Conservation (phyloP, 2,329 filamentous ascomycete species). For the Bertia moriformis region DNA sequence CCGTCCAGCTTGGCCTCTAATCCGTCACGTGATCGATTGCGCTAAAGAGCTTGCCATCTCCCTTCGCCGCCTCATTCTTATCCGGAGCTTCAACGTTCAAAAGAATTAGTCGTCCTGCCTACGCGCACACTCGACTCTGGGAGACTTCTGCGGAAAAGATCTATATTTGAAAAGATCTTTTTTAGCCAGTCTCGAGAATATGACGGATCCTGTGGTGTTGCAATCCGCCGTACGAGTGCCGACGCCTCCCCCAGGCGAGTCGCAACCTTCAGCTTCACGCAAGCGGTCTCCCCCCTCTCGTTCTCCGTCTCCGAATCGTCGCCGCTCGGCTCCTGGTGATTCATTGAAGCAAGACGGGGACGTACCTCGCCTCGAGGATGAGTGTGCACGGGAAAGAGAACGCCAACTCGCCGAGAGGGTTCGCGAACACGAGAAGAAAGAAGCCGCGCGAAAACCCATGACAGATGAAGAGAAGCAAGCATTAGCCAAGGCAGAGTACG, state of each 20-base stretch:
- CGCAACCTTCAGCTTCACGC: constrained; percentile 27
- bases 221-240: constrained; percentile 40
- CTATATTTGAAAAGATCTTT: too few species aligned
- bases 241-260: constrained; percentile 30
- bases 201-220: constrained; percentile 26
- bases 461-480: constrained; percentile 77
- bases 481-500: constrained; percentile 79
- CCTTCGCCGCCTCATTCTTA: not conserved
- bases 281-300: constrained; percentile 37
- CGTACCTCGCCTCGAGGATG: not conserved
- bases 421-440: constrained; percentile 30
- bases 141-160: too few species aligned
- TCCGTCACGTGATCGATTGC: not conserved
- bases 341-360: not conserved
- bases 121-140: too few species aligned
- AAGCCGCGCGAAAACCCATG: constrained; percentile 21
- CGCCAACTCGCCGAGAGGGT: constrained; percentile 30
- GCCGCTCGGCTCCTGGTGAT: constrained; percentile 21
- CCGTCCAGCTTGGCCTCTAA: not conserved
- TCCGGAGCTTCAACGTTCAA: too few species aligned
- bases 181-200: too few species aligned
- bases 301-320: constrained; percentile 30
- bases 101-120: too few species aligned
- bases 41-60: not conserved
- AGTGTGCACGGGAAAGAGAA: constrained; percentile 27